phyloP scores from a whole-genome alignment of 78 protist species.

The Dictyostelium firmibasis region DNA sequence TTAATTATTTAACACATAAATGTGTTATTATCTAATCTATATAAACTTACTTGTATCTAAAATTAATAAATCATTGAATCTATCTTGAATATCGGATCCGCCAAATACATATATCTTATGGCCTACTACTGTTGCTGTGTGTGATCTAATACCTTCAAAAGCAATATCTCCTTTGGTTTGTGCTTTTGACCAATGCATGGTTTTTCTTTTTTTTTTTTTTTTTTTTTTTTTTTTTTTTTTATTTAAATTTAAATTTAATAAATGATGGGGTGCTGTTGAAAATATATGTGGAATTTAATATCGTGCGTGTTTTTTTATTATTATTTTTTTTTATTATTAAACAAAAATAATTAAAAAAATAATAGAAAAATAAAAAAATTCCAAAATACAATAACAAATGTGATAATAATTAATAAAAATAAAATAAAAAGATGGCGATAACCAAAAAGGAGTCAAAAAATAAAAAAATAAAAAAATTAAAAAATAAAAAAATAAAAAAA shows the following conservation, averaged over 20 bases:
- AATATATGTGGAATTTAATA: too few species aligned
- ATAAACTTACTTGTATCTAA: conserved; percentile 45
- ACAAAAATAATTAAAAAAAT: too few species aligned
- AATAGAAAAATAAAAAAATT: too few species aligned
- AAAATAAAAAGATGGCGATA: neutral
- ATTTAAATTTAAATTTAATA: neutral
- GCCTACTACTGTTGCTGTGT: conserved; percentile 76
- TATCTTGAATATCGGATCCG: conserved; percentile 69
- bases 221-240: neutral
- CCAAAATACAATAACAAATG: neutral
- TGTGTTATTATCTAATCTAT: neutral
- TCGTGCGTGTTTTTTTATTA: too few species aligned
- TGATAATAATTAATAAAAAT: too few species aligned
- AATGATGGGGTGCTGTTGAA: too few species aligned
- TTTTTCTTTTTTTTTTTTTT: neutral
- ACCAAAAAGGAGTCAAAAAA: neutral
- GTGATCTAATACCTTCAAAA: conserved; percentile 61
- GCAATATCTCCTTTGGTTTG: conserved; percentile 47
- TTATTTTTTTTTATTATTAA: too few species aligned
- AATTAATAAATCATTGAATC: conserved; percentile 48
- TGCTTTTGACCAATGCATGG: conserved; percentile 80
- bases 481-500: neutral
- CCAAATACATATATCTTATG: conserved; percentile 67
- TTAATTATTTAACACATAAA: neutral
- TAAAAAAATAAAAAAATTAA: neutral